These are phyloP conservation scores for Acer saccharum DNA, from an alignment of 345 rosid species.

Conservation along the genomic window DNA sequence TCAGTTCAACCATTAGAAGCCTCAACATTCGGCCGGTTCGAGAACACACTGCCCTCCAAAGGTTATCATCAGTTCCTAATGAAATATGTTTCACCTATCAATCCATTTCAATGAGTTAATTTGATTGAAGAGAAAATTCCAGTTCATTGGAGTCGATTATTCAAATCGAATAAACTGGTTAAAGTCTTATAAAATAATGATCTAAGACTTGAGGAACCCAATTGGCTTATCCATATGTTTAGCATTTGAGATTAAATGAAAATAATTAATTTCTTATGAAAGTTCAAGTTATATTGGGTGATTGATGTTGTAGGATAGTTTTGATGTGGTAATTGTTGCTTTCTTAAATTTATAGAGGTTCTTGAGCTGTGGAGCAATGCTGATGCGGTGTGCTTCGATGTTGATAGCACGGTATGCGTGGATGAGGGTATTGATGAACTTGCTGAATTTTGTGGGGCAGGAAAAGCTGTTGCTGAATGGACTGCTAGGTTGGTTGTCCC, in stretches of 20 bases:
- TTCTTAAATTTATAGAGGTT: constrained; percentile 48
- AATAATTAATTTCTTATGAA: not conserved
- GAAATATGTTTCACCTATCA: not conserved
- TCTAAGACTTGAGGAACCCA: not conserved
- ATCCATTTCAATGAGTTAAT: not conserved
- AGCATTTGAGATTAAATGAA: not conserved
- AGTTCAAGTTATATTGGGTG: not conserved
- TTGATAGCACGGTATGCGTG: constrained; percentile 94
- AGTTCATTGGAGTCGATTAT: not conserved
- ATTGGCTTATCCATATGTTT: not conserved
- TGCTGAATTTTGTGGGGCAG: constrained; percentile 98
- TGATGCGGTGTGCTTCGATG: constrained; percentile 93
- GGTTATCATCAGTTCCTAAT: constrained; percentile 33
- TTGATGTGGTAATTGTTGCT: constrained; percentile 28
- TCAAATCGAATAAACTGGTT: not conserved
- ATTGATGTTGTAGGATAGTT: not conserved
- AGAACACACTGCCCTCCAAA: constrained; percentile 55
- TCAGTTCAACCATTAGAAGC: constrained; percentile 54
- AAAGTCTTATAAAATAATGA: not conserved
- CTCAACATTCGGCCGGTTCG: constrained; percentile 37
- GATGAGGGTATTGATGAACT: constrained; percentile 98
- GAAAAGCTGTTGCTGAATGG: constrained; percentile 96
- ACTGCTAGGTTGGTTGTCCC: constrained; percentile 69
- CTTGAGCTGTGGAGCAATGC: constrained; percentile 75
- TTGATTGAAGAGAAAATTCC: not conserved